Evolutionary conservation across 495 filamentous ascomycete genomes (phyloP).

Genomic region (Penicillium lividum): DNA sequence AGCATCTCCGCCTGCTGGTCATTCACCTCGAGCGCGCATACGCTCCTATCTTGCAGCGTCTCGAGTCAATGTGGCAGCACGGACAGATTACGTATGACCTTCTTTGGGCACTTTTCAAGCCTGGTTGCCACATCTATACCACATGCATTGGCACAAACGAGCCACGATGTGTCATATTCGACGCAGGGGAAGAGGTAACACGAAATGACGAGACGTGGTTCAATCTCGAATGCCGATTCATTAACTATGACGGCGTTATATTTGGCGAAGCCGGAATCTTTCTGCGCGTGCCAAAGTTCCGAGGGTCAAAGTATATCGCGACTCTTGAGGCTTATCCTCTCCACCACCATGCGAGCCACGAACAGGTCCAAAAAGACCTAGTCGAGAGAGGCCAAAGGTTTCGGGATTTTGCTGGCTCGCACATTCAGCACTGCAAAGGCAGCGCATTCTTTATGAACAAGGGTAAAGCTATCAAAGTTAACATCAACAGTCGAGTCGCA

Average conservation of each 20-base stretch:
- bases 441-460: constrained; percentile 32
- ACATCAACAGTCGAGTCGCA: constrained; percentile 27
- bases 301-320: constrained; percentile 28
- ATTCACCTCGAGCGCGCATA: constrained; percentile 41
- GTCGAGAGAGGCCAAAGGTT: constrained; percentile 33
- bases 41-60: constrained; percentile 30
- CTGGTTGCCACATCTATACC: constrained; percentile 19
- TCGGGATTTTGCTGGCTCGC: constrained; percentile 22
- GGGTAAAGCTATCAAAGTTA: constrained; percentile 24
- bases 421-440: constrained; percentile 25
- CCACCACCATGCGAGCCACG: constrained; percentile 21
- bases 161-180: constrained; percentile 61
- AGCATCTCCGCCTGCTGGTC: constrained; percentile 42
- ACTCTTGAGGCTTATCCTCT: constrained; percentile 33
- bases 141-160: constrained; percentile 44
- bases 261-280: constrained; percentile 27
- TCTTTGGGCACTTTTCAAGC: constrained; percentile 24
- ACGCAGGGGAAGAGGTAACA: constrained; percentile 54
- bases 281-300: constrained; percentile 30
- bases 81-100: constrained; percentile 38
- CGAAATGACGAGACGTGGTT: constrained; percentile 31
- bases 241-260: constrained; percentile 31
- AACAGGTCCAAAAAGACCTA: constrained; percentile 19
- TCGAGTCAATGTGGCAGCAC: constrained; percentile 39
- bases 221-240: constrained; percentile 36